Evolutionary conservation across 306 rosid species (phyloP).

Genomic region (Dryas alaskensis): DNA sequence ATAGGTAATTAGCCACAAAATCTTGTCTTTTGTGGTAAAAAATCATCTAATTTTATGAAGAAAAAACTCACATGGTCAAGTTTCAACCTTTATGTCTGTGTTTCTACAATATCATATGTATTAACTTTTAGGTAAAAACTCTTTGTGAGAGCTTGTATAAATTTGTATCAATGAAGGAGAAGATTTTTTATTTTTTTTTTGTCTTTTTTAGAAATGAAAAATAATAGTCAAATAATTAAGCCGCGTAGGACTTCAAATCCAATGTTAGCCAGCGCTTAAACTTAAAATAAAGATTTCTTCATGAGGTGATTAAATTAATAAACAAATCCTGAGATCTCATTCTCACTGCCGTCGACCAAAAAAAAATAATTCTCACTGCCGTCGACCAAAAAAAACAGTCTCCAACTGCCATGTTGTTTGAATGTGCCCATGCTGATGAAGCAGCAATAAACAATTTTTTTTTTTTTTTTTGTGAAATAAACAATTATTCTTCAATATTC

Average conservation of each 20-base stretch:
- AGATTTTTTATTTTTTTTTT: background rate
- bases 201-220: background rate
- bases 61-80: too few species aligned
- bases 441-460: slow-evolving; percentile 2
- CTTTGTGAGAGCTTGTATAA: background rate
- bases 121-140: background rate
- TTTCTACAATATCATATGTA: too few species aligned
- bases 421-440: slow-evolving; percentile 21
- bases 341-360: background rate
- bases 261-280: slow-evolving; percentile 8
- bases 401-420: slow-evolving; percentile 13
- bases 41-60: too few species aligned
- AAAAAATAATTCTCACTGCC: background rate
- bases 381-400: too few species aligned
- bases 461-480: too few species aligned
- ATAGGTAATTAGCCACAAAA: too few species aligned
- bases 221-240: slow-evolving; percentile 7
- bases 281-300: background rate
- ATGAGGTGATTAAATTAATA: slow-evolving; percentile 7
- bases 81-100: too few species aligned
- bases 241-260: slow-evolving; percentile 25
- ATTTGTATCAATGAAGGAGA: background rate
- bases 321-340: slow-evolving; percentile 14
- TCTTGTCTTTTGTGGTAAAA: too few species aligned
- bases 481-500: background rate